These are phyloP conservation scores for Spinellus fusiger DNA, from an alignment of 192 early-diverging fungal species.

Conservation along the genomic window DNA sequence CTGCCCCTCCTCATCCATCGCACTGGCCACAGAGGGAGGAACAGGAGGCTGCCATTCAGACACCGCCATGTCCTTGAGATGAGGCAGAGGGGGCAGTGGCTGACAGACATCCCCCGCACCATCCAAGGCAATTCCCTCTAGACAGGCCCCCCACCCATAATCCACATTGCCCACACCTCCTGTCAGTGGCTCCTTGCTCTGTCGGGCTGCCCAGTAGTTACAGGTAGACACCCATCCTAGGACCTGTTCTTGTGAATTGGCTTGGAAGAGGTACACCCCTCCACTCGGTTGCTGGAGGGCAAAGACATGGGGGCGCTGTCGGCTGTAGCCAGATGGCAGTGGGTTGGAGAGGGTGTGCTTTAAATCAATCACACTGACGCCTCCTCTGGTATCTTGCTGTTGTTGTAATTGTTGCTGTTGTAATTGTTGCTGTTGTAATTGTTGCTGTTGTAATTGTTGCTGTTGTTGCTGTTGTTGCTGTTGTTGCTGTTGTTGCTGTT, in stretches of 20 bases:
- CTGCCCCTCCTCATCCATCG: constrained; percentile 41
- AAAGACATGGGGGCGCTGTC: constrained; percentile 74
- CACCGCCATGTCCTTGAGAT: constrained; percentile 27
- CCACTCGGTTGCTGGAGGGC: constrained; percentile 76
- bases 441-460: background rate
- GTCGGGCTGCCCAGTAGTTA: constrained; percentile 93
- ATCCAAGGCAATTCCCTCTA: constrained; percentile 9
- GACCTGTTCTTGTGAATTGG: constrained; percentile 57
- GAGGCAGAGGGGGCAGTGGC: background rate
- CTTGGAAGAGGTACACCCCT: constrained; percentile 84
- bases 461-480: background rate
- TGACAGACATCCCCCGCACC: background rate
- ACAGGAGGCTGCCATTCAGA: constrained; percentile 47
- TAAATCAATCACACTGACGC: constrained; percentile 48
- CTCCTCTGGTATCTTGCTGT: background rate
- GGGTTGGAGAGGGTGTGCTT: constrained; percentile 82
- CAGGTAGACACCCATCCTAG: constrained; percentile 84
- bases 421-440: background rate
- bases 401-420: background rate
- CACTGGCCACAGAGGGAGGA: constrained; percentile 35
- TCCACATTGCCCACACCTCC: constrained; percentile 88
- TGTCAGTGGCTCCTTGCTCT: constrained; percentile 82
- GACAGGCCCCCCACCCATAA: constrained; percentile 79
- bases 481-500: too few relatives aligned
- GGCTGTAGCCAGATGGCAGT: constrained; percentile 78